Conservation (phyloP, 805 yeast genomes). For the Tetrapisispora taiwanensis region DNA sequence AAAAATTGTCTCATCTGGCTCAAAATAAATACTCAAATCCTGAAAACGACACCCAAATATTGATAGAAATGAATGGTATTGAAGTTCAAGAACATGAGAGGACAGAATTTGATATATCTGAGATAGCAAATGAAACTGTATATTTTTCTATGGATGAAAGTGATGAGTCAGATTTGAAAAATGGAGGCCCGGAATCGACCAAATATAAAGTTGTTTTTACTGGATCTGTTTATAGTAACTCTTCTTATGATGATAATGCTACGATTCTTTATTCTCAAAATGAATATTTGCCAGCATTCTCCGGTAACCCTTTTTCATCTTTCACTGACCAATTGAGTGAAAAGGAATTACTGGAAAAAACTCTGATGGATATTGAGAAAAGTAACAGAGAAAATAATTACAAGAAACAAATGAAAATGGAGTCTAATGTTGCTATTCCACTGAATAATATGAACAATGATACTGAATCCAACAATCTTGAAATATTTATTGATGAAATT, state of each 20-base stretch:
- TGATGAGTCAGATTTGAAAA: no score
- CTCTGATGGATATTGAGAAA: not conserved
- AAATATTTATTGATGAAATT: no score
- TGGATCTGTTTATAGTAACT: constrained; percentile 17
- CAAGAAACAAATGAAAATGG: no score
- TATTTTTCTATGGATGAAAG: not conserved
- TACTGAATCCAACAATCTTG: no score
- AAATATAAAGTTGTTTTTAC: constrained; percentile 13
- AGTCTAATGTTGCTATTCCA: no score
- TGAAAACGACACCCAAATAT: no score
- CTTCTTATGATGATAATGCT: constrained; percentile 15
- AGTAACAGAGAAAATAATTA: no score
- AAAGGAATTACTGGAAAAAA: not conserved
- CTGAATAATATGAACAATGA: no score
- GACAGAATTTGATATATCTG: not conserved
- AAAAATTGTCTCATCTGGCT: no score
- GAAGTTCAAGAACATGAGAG: not conserved
- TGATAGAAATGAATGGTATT: no score
- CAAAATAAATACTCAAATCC: no score
- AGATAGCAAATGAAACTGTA: not conserved
- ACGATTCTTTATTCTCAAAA: constrained; percentile 2
- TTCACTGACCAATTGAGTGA: not conserved
- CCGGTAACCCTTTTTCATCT: constrained; percentile 11
- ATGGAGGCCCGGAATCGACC: no score
- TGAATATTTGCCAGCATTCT: constrained; percentile 18